phyloP scores from a whole-genome alignment of 2,329 filamentous ascomycete genomes.

The Ambrosiella xylebori region DNA sequence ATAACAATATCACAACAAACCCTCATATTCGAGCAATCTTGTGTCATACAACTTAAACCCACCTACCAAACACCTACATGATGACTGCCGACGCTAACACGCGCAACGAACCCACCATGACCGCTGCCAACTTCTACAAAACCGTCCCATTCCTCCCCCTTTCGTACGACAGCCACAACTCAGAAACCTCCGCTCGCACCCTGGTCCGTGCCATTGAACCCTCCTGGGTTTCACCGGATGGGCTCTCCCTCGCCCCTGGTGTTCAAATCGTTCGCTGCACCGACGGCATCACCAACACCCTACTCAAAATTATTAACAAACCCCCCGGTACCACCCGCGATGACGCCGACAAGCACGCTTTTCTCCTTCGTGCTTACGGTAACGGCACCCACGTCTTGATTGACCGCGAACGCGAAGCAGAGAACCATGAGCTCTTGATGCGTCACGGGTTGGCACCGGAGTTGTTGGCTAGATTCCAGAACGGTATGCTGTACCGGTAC shows the following conservation, averaged over 20 bases:
- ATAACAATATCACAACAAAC: background rate
- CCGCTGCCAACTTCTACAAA: constrained; percentile 14
- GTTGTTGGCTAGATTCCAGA: constrained; percentile 80
- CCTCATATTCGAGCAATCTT: background rate
- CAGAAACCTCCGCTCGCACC: constrained; percentile 58
- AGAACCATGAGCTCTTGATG: constrained; percentile 75
- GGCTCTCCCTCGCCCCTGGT: background rate
- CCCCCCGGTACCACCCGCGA: constrained; percentile 51
- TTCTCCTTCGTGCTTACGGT: constrained; percentile 84
- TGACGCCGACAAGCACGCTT: constrained; percentile 65
- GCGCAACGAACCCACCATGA: constrained; percentile 4
- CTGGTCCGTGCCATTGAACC: constrained; percentile 67
- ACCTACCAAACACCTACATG: background rate
- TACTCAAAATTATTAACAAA: constrained; percentile 60
- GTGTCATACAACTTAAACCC: background rate
- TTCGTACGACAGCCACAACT: constrained; percentile 60
- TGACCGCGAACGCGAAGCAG: constrained; percentile 70
- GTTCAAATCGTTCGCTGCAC: constrained; percentile 85
- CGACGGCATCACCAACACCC: constrained; percentile 93
- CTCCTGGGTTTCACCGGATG: constrained; percentile 56
- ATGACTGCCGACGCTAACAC: constrained; percentile 11
- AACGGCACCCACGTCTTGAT: constrained; percentile 89
- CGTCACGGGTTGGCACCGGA: constrained; percentile 67
- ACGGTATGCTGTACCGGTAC: constrained; percentile 89
- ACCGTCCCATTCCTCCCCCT: constrained; percentile 51